Base-by-base conservation (phyloP, 2,329 filamentous ascomycete genomes). In the Leptographium procerum region DNA sequence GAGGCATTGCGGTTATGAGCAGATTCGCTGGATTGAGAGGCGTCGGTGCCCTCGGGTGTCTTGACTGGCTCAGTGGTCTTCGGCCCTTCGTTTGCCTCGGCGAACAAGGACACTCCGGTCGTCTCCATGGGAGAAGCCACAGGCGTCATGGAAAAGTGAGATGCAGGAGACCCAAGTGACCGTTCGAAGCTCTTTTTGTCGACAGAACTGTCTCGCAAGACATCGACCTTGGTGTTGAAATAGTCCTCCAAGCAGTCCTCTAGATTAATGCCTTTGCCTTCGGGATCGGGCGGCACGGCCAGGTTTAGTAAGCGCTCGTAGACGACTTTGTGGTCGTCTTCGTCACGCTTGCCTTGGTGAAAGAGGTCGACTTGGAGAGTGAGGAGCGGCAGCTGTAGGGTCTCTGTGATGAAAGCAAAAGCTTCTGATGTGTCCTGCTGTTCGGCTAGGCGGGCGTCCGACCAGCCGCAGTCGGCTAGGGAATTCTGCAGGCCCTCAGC, bases 401-500 rank as follows among this genome's bases (percentile, higher is more conserved):
- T 90, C 64, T 91, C 91, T 0, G 92, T 96, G 63, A 99, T 91
- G 69, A 96, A 96, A 0, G 86, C 89, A 69, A 97, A 97, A 1
- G 91, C 91, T 71, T 99, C 94, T 0, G 94, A 96, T 0, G 90
- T 89, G 70, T 99, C 94, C 72, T 99, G 94, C 68, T 97, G 94
- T 65, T 85, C 81, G n/a, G 89, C 69, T 59, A 81, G 73, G 26
- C 81, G 80, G 52, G 91, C 91, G 59, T 95, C 91, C 64, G 81
- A 75, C 94, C 94, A 97, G 4, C 92, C 94, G 69, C 91, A 96
- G 57, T 86, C 86, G 22, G 87, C 86, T 45, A 97, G 72, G 11
- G 90, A 79, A 47, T 92, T 83, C 71, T 96, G 91, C 16, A 99
- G n/a, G 24, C 57, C 57, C 19, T 58, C 61, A 13, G 61, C 60